Conservation (phyloP, 495 filamentous ascomycete species). For the Talaromyces liani region DNA sequence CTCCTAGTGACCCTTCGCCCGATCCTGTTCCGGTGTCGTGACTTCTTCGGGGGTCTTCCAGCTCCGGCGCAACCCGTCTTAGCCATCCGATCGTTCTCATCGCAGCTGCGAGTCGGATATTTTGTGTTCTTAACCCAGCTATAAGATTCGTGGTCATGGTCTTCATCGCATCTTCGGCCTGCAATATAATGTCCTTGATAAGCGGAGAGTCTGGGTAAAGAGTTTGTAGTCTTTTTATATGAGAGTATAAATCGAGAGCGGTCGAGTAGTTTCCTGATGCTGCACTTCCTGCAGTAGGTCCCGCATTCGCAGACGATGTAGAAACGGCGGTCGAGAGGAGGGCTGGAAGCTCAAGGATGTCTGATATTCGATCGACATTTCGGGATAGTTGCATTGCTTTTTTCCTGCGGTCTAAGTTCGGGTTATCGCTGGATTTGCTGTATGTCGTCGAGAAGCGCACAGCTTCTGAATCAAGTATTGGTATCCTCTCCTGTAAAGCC, state of each 20-base stretch:
- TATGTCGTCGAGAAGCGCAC: constrained; percentile 78
- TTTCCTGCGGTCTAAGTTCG: constrained; percentile 65
- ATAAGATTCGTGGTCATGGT: constrained; percentile 84
- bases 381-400: constrained; percentile 78
- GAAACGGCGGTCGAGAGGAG: constrained; percentile 72
- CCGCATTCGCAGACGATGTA: constrained; percentile 43
- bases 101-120: constrained; percentile 81
- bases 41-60: constrained; percentile 45
- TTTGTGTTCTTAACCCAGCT: constrained; percentile 61
- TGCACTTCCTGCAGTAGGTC: constrained; percentile 26
- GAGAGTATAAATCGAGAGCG: constrained; percentile 85
- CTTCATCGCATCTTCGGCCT: constrained; percentile 85
- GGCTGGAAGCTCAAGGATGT: constrained; percentile 86
- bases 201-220: constrained; percentile 75
- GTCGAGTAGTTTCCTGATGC: constrained; percentile 76
- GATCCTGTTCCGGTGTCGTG: constrained; percentile 25
- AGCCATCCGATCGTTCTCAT: constrained; percentile 92
- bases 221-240: constrained; percentile 79
- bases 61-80: constrained; percentile 74
- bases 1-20: constrained; percentile 61
- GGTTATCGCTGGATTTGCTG: constrained; percentile 64
- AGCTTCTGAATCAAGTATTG: constrained; percentile 70
- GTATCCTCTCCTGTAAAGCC: constrained; percentile 63
- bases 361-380: constrained; percentile 83
- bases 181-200: constrained; percentile 60